phyloP scores from a whole-genome alignment of 257 asterid species.

The Penstemon barbatus region DNA sequence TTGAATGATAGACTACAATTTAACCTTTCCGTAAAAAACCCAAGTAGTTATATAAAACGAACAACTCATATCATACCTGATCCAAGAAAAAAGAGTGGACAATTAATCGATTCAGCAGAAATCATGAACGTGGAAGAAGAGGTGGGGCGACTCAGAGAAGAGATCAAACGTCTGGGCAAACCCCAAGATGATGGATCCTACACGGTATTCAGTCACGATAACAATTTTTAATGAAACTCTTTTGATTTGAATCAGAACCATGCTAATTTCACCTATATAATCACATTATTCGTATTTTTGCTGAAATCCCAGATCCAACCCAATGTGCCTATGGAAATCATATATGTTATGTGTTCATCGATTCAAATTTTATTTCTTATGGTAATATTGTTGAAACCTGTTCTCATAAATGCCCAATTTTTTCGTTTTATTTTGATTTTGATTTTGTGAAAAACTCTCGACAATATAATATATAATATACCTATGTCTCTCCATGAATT shows the following conservation, averaged over 20 bases:
- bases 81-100: constrained; percentile 1
- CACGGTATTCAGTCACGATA: constrained; percentile 48
- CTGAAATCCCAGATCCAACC: too few species aligned
- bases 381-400: neutral
- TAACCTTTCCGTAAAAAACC: too few species aligned
- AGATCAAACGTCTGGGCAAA: constrained; percentile 82
- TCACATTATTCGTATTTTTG: neutral
- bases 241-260: constrained; percentile 14
- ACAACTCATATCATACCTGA: neutral
- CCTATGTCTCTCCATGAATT: neutral
- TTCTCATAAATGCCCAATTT: too few species aligned
- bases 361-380: constrained; percentile 1
- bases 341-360: neutral
- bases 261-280: neutral
- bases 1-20: too few species aligned
- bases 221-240: neutral
- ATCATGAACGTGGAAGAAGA: constrained; percentile 96
- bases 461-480: neutral
- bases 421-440: neutral
- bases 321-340: too few species aligned
- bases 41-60: too few species aligned
- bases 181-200: constrained; percentile 83
- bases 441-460: neutral
- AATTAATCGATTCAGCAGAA: neutral
- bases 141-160: constrained; percentile 73